These are phyloP conservation scores for Dipodascopsis tothii DNA, from an alignment of 805 yeast species.

Conservation along the genomic window DNA sequence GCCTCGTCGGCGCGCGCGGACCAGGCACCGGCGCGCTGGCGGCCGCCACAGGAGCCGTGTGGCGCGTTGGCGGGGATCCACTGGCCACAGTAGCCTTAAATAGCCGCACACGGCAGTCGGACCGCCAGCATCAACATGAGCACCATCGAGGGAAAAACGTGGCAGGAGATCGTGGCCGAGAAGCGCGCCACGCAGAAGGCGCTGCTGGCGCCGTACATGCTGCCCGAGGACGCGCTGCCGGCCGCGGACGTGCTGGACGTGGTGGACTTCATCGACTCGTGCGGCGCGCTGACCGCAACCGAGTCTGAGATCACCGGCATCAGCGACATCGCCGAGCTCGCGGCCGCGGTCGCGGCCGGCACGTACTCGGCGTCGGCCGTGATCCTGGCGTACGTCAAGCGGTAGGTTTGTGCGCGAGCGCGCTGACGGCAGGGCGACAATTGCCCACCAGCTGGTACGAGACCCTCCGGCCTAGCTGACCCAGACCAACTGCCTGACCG, in stretches of 20 bases:
- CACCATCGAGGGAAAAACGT: slow-evolving; percentile 4
- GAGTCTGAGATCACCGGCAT: slow-evolving; percentile 27
- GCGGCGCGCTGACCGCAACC: slow-evolving; percentile 19
- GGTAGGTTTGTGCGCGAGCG: slow-evolving; percentile 1
- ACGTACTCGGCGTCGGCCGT: slow-evolving; percentile 41
- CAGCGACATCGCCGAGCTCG: slow-evolving; percentile 22
- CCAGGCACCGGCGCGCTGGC: too few relatives aligned
- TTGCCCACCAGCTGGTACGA: slow-evolving; percentile 21
- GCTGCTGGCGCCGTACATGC: slow-evolving; percentile 24
- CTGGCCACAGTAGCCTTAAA: too few relatives aligned
- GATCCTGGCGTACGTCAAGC: slow-evolving; percentile 36
- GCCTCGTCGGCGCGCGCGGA: too few relatives aligned
- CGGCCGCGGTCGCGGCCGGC: slow-evolving; percentile 25
- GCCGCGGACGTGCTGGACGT: slow-evolving; percentile 21
- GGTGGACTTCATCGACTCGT: slow-evolving; percentile 18
- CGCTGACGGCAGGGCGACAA: slow-evolving; percentile 9
- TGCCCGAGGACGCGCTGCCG: slow-evolving; percentile 23
- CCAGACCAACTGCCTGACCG: slow-evolving; percentile 31
- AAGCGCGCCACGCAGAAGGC: slow-evolving; percentile 22
- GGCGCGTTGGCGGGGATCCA: too few relatives aligned
- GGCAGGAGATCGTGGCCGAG: slow-evolving; percentile 23
- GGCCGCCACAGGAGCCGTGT: too few relatives aligned
- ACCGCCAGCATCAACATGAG: too few relatives aligned
- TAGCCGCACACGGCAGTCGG: too few relatives aligned
- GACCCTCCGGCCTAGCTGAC: background rate